A percentile compares a stretch with the other conserved stretches of the same genome.
phyloP scores from a whole-genome alignment of 495 filamentous ascomycete genomes.

The Monascus purpureus region DNA sequence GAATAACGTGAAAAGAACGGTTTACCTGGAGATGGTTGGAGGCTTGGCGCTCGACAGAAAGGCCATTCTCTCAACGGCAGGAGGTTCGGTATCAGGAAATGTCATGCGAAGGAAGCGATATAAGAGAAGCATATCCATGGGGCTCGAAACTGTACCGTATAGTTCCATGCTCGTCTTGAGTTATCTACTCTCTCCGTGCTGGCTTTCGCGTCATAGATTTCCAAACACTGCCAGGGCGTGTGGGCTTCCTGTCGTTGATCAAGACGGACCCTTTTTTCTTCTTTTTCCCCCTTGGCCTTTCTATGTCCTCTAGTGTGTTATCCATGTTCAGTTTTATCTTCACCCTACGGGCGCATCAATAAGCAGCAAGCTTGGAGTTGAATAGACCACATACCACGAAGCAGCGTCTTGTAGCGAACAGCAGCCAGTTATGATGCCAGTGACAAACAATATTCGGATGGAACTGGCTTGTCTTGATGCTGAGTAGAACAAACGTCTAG shows the following conservation, averaged over 20 bases:
- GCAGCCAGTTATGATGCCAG: too few relatives aligned
- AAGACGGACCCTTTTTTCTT: not conserved
- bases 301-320: too few relatives aligned
- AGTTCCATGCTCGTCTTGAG: slow-evolving; percentile 9
- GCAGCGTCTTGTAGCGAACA: too few relatives aligned
- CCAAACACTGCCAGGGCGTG: not conserved
- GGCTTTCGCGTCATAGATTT: not conserved
- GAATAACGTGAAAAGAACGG: slow-evolving; percentile 36
- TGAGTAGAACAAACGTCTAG: too few relatives aligned
- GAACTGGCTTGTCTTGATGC: too few relatives aligned
- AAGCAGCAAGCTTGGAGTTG: too few relatives aligned
- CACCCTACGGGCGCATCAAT: too few relatives aligned
- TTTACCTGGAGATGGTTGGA: slow-evolving; percentile 32
- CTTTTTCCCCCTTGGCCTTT: not conserved
- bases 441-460: too few relatives aligned
- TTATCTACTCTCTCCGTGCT: not conserved
- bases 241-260: slow-evolving; percentile 1
- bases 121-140: slow-evolving; percentile 11
- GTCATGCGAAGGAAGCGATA: slow-evolving; percentile 3
- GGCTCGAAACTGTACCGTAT: slow-evolving; percentile 11
- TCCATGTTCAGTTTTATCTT: too few relatives aligned
- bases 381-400: too few relatives aligned
- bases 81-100: slow-evolving; percentile 4
- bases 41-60: slow-evolving; percentile 10
- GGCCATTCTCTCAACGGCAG: slow-evolving; percentile 5